A percentile compares a stretch with the other conserved stretches of the same genome.
These are phyloP conservation scores for Hygrophila difformis DNA, from an alignment of 257 asterid genomes.

Conservation along the genomic window DNA sequence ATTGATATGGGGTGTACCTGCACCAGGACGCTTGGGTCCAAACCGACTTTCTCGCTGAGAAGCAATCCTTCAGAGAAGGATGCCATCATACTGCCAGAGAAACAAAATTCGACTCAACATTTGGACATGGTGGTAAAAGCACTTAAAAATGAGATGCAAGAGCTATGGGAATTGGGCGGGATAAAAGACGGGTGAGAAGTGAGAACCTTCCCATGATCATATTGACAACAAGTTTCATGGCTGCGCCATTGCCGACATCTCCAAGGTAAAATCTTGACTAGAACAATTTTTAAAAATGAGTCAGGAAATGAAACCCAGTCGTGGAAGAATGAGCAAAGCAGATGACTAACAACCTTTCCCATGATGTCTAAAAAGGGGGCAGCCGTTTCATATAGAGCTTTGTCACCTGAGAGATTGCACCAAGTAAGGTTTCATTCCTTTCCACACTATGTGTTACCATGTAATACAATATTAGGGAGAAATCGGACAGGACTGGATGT, in stretches of 20 bases:
- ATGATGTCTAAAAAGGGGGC: constrained; percentile 69
- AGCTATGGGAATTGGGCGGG: too few species aligned
- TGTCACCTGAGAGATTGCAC: constrained; percentile 54
- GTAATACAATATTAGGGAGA: neutral
- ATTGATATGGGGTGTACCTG: constrained; percentile 36
- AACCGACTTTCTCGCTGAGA: constrained; percentile 86
- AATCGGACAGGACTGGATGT: neutral
- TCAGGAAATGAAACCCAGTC: neutral
- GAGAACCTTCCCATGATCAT: constrained; percentile 97
- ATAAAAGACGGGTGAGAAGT: neutral
- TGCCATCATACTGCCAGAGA: constrained; percentile 83
- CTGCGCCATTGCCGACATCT: constrained; percentile 93
- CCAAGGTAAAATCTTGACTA: constrained; percentile 97
- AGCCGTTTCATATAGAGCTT: constrained; percentile 52
- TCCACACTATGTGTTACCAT: constrained; percentile 3
- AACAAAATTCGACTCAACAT: neutral
- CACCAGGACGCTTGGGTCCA: constrained; percentile 74
- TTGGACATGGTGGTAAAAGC: neutral
- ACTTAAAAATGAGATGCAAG: neutral
- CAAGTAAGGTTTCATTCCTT: constrained; percentile 8
- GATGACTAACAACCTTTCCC: constrained; percentile 66
- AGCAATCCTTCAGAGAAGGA: constrained; percentile 90
- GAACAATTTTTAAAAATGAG: constrained; percentile 9
- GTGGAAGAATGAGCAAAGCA: too few species aligned
- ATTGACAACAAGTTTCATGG: constrained; percentile 91